These are phyloP conservation scores for Cladosporium velox DNA, from an alignment of 2,329 filamentous ascomycete species.

Conservation along the genomic window DNA sequence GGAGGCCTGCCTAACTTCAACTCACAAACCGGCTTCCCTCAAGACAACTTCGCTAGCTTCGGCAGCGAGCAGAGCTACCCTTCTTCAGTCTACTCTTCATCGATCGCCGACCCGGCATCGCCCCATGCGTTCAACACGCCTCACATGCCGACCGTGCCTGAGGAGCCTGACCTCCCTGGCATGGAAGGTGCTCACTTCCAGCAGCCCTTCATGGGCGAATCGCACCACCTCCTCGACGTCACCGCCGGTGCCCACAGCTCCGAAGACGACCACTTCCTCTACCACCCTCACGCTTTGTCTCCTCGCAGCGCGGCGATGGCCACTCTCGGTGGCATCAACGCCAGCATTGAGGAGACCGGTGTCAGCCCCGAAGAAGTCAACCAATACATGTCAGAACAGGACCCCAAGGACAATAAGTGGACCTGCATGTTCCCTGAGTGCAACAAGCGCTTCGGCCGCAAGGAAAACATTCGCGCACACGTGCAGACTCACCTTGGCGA, in stretches of 20 bases:
- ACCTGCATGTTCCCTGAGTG: slow-evolving; percentile 65
- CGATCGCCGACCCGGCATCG: slow-evolving; percentile 50
- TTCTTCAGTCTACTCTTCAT: slow-evolving; percentile 52
- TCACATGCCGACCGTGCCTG: slow-evolving; percentile 41
- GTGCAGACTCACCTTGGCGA: slow-evolving; percentile 98
- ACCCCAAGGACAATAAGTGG: slow-evolving; percentile 47
- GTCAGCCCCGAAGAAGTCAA: slow-evolving; percentile 76
- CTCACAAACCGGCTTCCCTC: slow-evolving; percentile 14
- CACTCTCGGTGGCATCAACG: slow-evolving; percentile 54
- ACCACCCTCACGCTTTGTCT: slow-evolving; percentile 30
- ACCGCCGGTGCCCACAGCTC: slow-evolving; percentile 25
- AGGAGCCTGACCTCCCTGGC: slow-evolving; percentile 33
- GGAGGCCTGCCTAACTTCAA: slow-evolving; percentile 14
- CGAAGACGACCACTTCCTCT: slow-evolving; percentile 20
- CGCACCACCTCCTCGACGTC: slow-evolving; percentile 32
- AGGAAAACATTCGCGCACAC: slow-evolving; percentile 98
- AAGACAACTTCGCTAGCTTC: slow-evolving; percentile 32
- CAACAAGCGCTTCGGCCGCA: slow-evolving; percentile 88
- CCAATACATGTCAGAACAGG: slow-evolving; percentile 51
- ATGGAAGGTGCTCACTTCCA: slow-evolving; percentile 32
- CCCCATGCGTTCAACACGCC: slow-evolving; percentile 41
- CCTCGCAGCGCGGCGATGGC: slow-evolving; percentile 49
- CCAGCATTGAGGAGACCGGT: slow-evolving; percentile 74
- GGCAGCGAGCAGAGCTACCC: slow-evolving; percentile 48
- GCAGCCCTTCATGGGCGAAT: slow-evolving; percentile 25